Conservation (phyloP, 164 flowering plant species). For the Macadamia integrifolia region DNA sequence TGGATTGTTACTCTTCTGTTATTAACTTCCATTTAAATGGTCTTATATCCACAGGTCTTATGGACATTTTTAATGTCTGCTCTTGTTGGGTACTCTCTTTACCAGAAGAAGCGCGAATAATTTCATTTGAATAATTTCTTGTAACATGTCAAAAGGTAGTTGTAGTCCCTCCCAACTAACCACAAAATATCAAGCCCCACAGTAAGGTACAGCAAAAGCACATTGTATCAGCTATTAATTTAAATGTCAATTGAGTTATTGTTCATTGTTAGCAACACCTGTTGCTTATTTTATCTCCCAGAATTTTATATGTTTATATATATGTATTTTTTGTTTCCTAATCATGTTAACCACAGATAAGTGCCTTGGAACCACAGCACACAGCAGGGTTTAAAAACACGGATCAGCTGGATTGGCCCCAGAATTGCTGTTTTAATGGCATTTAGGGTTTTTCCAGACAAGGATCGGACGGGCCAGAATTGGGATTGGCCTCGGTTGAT, state of each 20-base stretch:
- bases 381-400: too few relatives aligned
- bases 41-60: conserved; percentile 50
- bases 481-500: too few relatives aligned
- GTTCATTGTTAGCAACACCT: not conserved
- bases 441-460: too few relatives aligned
- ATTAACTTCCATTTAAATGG: not conserved
- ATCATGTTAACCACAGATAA: too few relatives aligned
- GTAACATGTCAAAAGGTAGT: conserved; percentile 9
- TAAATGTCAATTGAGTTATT: not conserved
- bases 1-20: not conserved
- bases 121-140: not conserved
- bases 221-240: not conserved
- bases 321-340: too few relatives aligned
- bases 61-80: conserved; percentile 99
- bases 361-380: too few relatives aligned
- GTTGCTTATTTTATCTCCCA: not conserved
- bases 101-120: conserved; percentile 68
- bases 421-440: too few relatives aligned
- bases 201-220: not conserved
- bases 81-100: conserved; percentile 90
- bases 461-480: too few relatives aligned
- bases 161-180: not conserved
- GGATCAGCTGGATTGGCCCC: too few relatives aligned
- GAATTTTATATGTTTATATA: too few relatives aligned
- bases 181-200: not conserved